Evolutionary conservation across 2,329 filamentous ascomycete species (phyloP), one percentile per base, ranked within the genome.

Genomic region (Diaporthe sp.): DNA sequence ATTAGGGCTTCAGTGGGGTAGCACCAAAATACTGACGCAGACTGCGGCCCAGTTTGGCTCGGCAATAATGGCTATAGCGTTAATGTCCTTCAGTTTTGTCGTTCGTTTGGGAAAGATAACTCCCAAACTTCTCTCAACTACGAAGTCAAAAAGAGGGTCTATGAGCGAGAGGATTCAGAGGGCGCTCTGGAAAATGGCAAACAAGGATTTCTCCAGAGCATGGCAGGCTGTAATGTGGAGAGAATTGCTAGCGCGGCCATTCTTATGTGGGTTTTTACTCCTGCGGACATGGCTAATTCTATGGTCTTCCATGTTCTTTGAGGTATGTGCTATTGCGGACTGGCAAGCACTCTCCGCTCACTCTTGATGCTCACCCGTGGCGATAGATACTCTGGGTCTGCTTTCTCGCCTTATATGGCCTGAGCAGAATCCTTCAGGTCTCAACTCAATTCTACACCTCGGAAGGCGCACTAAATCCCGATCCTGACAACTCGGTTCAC

Each of bases 31-130:
- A 3, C 28, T 58, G 31, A 58, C 55, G 31, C 55, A 58, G 55
- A 58, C 55, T 58, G 55, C 55, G 31, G 55, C 55, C 55, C 55
- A 58, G 28, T 58, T 58, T n/a, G 55, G 55, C 8, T 58, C 55
- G 6, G 31, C 55, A 5, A 58, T 58, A 10, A 22, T 37, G 17
- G 55, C 55, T 15, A 22, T 58, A 12, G 55, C 55, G 4, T 58
- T 58, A 0, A 58, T 58, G 55, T 37, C 28, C 55, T 58, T 58
- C 31, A 58, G 55, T 3, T 58, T 58, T 58, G 31, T 58, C 12
- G 31, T 58, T 25, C 55, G 55, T 3, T 37, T 58, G 2, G 55
- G 55, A 25, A 58, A 15, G 31, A 37, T 58, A 22, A 58, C 55
- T 0, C 55, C 55, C 4, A 37, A 22, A 4, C 55, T 58, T 12